These are phyloP conservation scores for Yamadazyma sp. DNA, from an alignment of 805 yeast genomes.

Conservation along the genomic window DNA sequence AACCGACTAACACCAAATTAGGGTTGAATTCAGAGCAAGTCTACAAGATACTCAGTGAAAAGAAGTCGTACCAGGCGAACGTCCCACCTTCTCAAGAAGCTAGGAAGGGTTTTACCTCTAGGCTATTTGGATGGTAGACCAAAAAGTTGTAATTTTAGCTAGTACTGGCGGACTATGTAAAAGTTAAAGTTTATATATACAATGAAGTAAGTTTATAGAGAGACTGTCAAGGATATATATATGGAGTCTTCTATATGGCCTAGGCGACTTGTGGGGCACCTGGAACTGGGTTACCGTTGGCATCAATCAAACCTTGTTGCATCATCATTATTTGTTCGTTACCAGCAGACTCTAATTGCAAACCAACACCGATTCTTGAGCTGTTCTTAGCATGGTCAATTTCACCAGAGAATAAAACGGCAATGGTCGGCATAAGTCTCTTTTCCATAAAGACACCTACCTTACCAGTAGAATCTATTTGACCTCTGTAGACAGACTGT, in stretches of 20 bases:
- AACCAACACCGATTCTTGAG: conserved; percentile 86
- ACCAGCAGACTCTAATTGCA: conserved; percentile 95
- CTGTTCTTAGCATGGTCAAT: conserved; percentile 75
- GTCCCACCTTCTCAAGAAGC: conserved; percentile 3
- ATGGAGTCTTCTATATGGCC: conserved; percentile 3
- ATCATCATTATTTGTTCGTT: conserved; percentile 87
- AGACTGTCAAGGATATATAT: conserved; percentile 3
- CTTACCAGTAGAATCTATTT: conserved; percentile 87
- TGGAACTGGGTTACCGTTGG: conserved; percentile 82
- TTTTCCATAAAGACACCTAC: conserved; percentile 89
- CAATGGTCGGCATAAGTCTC: conserved; percentile 87
- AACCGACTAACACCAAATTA: conserved; percentile 1
- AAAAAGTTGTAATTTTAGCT: background rate
- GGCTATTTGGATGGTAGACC: conserved; percentile 41
- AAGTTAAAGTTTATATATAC: conserved; percentile 7
- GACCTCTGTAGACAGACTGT: conserved; percentile 93
- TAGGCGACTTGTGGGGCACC: conserved; percentile 60
- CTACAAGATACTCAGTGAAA: conserved; percentile 13
- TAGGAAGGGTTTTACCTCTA: conserved; percentile 23
- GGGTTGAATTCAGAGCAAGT: conserved; percentile 14
- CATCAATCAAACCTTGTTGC: conserved; percentile 84
- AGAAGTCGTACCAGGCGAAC: conserved; percentile 3
- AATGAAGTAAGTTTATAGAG: conserved; percentile 6
- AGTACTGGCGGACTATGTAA: too few species aligned
- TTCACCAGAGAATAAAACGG: conserved; percentile 87